Conservation (phyloP, 1,139 yeast genomes). For the Lodderomyces elongisporus region DNA sequence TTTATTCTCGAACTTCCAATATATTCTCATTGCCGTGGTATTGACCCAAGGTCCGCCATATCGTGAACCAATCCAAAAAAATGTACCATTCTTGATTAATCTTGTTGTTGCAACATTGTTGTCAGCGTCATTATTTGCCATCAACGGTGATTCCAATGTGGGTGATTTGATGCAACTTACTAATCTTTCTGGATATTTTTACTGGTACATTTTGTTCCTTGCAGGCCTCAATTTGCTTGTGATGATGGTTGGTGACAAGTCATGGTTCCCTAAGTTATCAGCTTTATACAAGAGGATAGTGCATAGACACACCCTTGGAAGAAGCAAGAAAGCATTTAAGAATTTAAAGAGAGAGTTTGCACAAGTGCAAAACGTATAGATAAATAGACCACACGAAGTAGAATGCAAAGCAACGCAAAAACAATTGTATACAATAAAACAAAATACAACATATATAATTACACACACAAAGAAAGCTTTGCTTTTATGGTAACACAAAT, state of each 20-base stretch:
- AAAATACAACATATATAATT: too few species aligned
- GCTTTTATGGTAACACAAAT: too few species aligned
- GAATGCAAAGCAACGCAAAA: too few species aligned
- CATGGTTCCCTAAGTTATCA: slow-evolving; percentile 27
- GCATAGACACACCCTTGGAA: slow-evolving; percentile 16
- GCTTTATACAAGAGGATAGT: slow-evolving; percentile 24
- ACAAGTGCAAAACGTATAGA: slow-evolving; percentile 12
- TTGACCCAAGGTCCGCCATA: slow-evolving; percentile 95
- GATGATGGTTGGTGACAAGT: slow-evolving; percentile 42
- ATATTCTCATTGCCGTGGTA: slow-evolving; percentile 75
- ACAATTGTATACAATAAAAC: too few species aligned
- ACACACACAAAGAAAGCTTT: too few species aligned
- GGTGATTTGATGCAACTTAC: slow-evolving; percentile 78
- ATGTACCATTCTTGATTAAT: slow-evolving; percentile 67
- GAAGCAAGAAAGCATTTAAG: slow-evolving; percentile 40
- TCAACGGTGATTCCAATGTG: slow-evolving; percentile 45
- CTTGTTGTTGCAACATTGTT: slow-evolving; percentile 44
- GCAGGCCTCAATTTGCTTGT: slow-evolving; percentile 48
- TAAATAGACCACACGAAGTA: background rate
- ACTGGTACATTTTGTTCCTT: slow-evolving; percentile 41
- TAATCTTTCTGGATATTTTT: slow-evolving; percentile 48
- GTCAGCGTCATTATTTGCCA: slow-evolving; percentile 46
- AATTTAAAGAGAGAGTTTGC: slow-evolving; percentile 26
- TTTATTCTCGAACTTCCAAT: slow-evolving; percentile 80
- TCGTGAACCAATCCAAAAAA: slow-evolving; percentile 67